Evolutionary conservation across 1,284 basidiomycete species (phyloP).

Genomic region (Vanrija pseudolonga): DNA sequence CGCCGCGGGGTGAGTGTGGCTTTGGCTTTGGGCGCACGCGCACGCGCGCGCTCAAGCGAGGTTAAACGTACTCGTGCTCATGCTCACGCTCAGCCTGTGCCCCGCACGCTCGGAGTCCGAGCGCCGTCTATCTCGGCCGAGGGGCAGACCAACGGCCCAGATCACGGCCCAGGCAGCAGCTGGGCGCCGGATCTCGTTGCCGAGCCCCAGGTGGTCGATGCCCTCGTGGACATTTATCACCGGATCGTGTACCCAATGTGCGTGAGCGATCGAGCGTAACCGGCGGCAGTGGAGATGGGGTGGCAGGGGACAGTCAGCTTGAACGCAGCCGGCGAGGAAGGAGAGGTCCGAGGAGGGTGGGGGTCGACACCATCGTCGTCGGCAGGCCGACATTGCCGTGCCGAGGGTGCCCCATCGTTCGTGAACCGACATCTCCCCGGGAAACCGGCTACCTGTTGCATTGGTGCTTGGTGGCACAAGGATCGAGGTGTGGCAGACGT

Average conservation of each 20-base stretch:
- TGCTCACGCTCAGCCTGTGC: neutral
- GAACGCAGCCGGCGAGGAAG: no score
- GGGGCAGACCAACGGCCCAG: neutral
- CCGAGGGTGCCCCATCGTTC: no score
- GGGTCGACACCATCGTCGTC: no score
- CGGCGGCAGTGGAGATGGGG: no score
- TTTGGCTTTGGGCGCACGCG: no score
- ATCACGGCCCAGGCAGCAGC: constrained; percentile 1
- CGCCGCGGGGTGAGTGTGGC: constrained; percentile 39
- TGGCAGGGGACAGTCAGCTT: no score
- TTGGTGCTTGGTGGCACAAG: no score
- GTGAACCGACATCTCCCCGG: no score
- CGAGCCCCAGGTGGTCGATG: constrained; percentile 25
- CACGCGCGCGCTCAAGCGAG: neutral
- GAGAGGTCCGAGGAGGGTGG: no score
- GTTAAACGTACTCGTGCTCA: neutral
- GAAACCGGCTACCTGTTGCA: no score
- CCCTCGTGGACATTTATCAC: constrained; percentile 29
- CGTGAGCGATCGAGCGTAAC: neutral
- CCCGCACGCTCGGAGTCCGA: neutral
- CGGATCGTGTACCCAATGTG: constrained; percentile 41
- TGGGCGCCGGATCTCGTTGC: constrained; percentile 37
- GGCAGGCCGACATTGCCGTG: no score
- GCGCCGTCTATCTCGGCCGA: neutral
- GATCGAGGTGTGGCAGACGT: no score